Conservation (phyloP, 306 rosid species). For the Begonia fuchsioides region DNA sequence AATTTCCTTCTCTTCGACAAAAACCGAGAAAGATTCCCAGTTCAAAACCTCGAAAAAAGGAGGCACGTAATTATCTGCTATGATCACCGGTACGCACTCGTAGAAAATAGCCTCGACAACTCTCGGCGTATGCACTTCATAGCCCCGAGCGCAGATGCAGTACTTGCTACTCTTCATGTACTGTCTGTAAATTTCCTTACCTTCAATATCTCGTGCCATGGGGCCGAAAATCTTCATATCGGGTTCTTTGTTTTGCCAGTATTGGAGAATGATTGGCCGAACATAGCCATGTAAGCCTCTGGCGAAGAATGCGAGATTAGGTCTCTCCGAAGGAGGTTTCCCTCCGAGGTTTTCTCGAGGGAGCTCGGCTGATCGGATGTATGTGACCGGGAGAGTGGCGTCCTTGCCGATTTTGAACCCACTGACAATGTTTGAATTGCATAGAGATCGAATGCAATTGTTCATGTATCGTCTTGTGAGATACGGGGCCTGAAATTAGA, state of each 20-base stretch:
- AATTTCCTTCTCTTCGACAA: slow-evolving; percentile 47
- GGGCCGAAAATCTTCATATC: slow-evolving; percentile 82
- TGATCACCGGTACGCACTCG: slow-evolving; percentile 42
- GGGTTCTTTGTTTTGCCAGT: slow-evolving; percentile 56
- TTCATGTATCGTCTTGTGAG: slow-evolving; percentile 45
- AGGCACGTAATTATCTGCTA: slow-evolving; percentile 36
- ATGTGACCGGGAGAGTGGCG: slow-evolving; percentile 62
- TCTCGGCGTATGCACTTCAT: slow-evolving; percentile 70
- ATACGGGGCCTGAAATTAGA: slow-evolving; percentile 47
- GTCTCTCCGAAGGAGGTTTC: slow-evolving; percentile 47
- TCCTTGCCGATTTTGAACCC: slow-evolving; percentile 74
- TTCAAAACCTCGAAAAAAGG: slow-evolving; percentile 42
- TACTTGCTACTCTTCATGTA: slow-evolving; percentile 74
- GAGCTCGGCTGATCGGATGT: slow-evolving; percentile 37
- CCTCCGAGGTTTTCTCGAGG: slow-evolving; percentile 38
- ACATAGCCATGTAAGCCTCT: slow-evolving; percentile 73
- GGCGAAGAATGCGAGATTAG: slow-evolving; percentile 60
- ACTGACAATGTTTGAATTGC: slow-evolving; percentile 58
- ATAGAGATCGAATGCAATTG: slow-evolving; percentile 56
- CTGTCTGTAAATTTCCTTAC: slow-evolving; percentile 51
- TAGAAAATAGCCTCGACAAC: slow-evolving; percentile 51
- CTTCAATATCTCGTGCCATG: slow-evolving; percentile 48
- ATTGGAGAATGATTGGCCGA: slow-evolving; percentile 44
- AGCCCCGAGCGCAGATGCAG: slow-evolving; percentile 78
- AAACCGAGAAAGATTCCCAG: slow-evolving; percentile 37